Evolutionary conservation across 2,329 filamentous ascomycete genomes (phyloP).

Genomic region (Penicillium sp.): DNA sequence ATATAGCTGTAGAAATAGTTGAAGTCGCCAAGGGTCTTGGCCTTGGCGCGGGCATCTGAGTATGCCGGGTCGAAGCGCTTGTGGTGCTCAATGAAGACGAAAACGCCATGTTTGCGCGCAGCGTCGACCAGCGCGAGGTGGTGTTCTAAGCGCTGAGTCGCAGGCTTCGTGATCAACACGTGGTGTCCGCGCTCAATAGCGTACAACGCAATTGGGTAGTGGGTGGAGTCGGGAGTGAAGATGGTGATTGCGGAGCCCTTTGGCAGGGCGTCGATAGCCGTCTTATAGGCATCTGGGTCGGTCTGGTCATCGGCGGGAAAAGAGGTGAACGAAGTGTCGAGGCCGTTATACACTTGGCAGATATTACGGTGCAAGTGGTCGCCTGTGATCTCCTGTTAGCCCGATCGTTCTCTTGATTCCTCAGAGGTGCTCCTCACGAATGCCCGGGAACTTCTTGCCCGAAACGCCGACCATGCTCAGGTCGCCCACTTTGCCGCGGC

Average conservation of each 20-base stretch:
- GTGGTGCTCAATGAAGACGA: conserved; percentile 93
- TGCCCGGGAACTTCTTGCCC: conserved; percentile 85
- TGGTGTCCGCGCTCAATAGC: conserved; percentile 85
- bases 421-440: conserved; percentile 62
- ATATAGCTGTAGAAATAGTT: conserved; percentile 99
- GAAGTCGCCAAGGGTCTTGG: conserved; percentile 80
- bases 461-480: conserved; percentile 88
- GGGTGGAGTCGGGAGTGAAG: conserved; percentile 91
- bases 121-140: conserved; percentile 74
- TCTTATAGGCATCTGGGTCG: conserved; percentile 82
- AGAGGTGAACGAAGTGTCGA: conserved; percentile 82
- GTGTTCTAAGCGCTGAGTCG: conserved; percentile 77
- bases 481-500: conserved; percentile 81
- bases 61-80: conserved; percentile 95
- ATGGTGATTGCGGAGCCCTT: conserved; percentile 89
- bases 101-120: conserved; percentile 71
- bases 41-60: conserved; percentile 77
- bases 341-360: conserved; percentile 77
- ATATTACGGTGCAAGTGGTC: conserved; percentile 87
- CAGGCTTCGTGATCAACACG: conserved; percentile 91
- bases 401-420: conserved; percentile 1
- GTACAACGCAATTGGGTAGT: conserved; percentile 88
- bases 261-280: conserved; percentile 77
- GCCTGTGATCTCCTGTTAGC: conserved; percentile 47
- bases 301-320: conserved; percentile 70